A percentile compares a stretch with the other conserved stretches of the same genome.
Conservation (phyloP, 345 rosid genomes). For the Xanthoceras sorbifolium region DNA sequence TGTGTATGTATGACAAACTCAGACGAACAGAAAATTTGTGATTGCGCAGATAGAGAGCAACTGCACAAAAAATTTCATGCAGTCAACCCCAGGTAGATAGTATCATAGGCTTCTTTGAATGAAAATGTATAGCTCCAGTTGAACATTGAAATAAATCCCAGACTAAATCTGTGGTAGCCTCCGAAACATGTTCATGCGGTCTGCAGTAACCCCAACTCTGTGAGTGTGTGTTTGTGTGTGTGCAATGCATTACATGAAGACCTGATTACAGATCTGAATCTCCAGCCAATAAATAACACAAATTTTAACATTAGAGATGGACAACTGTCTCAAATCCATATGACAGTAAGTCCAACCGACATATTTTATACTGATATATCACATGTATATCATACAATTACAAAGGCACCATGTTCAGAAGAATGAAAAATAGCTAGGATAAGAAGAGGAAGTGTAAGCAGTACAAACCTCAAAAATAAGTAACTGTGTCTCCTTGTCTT, state of each 20-base stretch:
- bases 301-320: not conserved
- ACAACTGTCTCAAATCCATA: not conserved
- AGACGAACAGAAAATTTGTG: not conserved
- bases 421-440: not conserved
- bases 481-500: slow-evolving; percentile 96
- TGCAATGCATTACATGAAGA: not conserved
- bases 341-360: not conserved
- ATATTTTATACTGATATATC: too few relatives aligned
- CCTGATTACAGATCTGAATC: not conserved
- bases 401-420: not conserved
- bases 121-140: not conserved
- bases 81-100: not conserved
- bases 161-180: not conserved
- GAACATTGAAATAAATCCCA: not conserved
- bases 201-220: not conserved
- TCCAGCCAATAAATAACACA: not conserved
- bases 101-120: not conserved
- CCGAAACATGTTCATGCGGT: not conserved
- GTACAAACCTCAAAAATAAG: slow-evolving; percentile 69
- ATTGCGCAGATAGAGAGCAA: not conserved
- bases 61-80: not conserved
- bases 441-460: slow-evolving; percentile 10
- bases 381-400: not conserved
- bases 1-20: not conserved
- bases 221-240: not conserved